A percentile compares a stretch with the other conserved stretches of the same genome.
Conservation (phyloP, 1,284 basidiomycete genomes). For the Boletus holoroseus region DNA sequence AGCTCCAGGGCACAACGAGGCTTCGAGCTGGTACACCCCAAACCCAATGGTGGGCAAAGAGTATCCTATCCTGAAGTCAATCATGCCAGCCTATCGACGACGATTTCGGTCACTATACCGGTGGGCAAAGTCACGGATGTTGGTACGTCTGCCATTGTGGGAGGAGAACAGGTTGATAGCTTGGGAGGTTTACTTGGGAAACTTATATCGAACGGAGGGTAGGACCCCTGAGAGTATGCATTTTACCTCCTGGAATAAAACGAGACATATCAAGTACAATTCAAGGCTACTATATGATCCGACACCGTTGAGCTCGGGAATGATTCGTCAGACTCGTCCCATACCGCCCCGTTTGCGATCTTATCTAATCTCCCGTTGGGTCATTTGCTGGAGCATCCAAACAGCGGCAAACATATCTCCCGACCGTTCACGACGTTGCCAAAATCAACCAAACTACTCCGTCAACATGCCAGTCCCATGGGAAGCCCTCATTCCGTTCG, state of each 20-base stretch:
- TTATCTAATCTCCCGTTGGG: slow-evolving; percentile 3
- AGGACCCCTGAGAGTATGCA: slow-evolving; percentile 5
- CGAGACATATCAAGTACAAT: not conserved
- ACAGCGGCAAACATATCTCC: slow-evolving; percentile 17
- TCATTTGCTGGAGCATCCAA: slow-evolving; percentile 8
- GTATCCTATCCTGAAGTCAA: slow-evolving; percentile 16
- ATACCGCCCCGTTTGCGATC: not conserved
- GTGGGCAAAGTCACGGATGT: slow-evolving; percentile 13
- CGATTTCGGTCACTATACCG: slow-evolving; percentile 6
- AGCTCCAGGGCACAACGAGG: slow-evolving; percentile 9
- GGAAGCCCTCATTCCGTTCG: slow-evolving; percentile 93
- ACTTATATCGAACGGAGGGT: slow-evolving; percentile 3
- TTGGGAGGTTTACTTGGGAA: not conserved
- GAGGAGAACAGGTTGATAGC: not conserved
- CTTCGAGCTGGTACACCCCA: slow-evolving; percentile 22
- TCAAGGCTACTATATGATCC: not conserved
- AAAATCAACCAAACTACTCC: not conserved
- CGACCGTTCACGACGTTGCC: not conserved
- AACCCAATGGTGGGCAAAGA: slow-evolving; percentile 28
- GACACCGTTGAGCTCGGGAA: not conserved
- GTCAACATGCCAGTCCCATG: slow-evolving; percentile 84
- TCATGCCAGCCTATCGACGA: not conserved
- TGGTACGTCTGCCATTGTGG: slow-evolving; percentile 12
- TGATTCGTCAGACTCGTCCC: not conserved
- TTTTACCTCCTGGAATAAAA: not conserved